A percentile compares a stretch with the other conserved stretches of the same genome.
Evolutionary conservation across 2,329 filamentous ascomycete species (phyloP).

Genomic region (Zymoseptoria ardabiliae): DNA sequence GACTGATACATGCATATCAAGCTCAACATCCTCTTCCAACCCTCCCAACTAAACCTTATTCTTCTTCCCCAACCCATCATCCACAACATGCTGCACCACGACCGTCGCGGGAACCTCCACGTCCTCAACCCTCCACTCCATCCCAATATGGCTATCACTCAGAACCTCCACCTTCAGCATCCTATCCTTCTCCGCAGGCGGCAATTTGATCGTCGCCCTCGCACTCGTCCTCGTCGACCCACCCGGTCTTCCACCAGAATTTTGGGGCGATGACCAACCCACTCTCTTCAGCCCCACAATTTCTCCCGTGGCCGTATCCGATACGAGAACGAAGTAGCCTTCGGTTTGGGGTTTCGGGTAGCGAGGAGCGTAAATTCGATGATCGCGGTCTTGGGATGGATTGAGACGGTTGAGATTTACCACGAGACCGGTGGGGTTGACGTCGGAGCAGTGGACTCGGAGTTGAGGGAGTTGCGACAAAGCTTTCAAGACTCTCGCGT

Average conservation of each 20-base stretch:
- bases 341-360: slow-evolving; percentile 95
- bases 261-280: slow-evolving; percentile 54
- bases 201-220: slow-evolving; percentile 54
- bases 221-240: slow-evolving; percentile 42
- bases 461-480: slow-evolving; percentile 63
- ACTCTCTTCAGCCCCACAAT: slow-evolving; percentile 80
- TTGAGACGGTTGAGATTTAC: slow-evolving; percentile 63
- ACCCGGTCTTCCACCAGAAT: slow-evolving; percentile 17
- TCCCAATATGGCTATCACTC: slow-evolving; percentile 80
- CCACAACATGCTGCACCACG: slow-evolving; percentile 22
- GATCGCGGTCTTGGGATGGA: slow-evolving; percentile 55
- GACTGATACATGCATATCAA: neutral
- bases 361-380: slow-evolving; percentile 73
- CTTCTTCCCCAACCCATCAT: slow-evolving; percentile 15
- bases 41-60: too few relatives aligned
- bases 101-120: slow-evolving; percentile 41
- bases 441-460: slow-evolving; percentile 51
- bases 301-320: slow-evolving; percentile 61
- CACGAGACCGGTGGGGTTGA: slow-evolving; percentile 57
- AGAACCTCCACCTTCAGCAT: slow-evolving; percentile 68
- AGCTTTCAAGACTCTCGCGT: slow-evolving; percentile 51
- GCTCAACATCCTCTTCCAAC: too few relatives aligned
- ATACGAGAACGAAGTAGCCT: slow-evolving; percentile 81
- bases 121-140: slow-evolving; percentile 53
- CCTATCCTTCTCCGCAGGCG: slow-evolving; percentile 46